Base-by-base conservation (phyloP, 78 protist species). In the Dictyostelium capitatum region DNA sequence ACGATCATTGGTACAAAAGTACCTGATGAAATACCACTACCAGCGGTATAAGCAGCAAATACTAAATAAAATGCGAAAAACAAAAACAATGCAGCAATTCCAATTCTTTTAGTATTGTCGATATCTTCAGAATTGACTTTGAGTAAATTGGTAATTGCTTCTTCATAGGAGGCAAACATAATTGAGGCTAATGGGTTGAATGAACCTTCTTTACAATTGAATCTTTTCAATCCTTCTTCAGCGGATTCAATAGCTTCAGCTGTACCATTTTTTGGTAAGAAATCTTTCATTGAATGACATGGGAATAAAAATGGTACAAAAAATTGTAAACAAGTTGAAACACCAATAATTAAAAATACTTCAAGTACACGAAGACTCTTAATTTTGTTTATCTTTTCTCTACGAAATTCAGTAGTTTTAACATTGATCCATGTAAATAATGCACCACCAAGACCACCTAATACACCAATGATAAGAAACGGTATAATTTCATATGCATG, bases 1-100 rank as follows among this genome's bases (percentile, higher is more conserved):
- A 97, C 89, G 48, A 98, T 90, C 92, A 79, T 54, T 6, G 99
- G 99, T 2, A 98, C 97, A 64, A 97, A 95, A 46, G 91, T 79
- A 73, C 96, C 93, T 0, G 80, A 20, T 6, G 79, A 64, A 65
- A 87, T 78, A 51, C 84, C 93, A 25, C 59, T 48, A 65, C 93
- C 93, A 12, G 93, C 93, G 0, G 93, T 87, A 64, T 87, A 87
- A 6, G 93, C 93, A 37, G 93, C 93, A 20, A 87, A 87, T 17
- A 87, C 15, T 15, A 87, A 50, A 72, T 87, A 87, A 37, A 87
- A 87, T 8, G 50, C 25, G 7, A 65, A 87, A 48, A 87, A 87
- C 46, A 87, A 7, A 0, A 87, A 30, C 57, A 87, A 30, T 0
- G 80, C 80, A 14, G 43, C 25, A 9, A 87, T 23, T 11, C 93